phyloP scores from a whole-genome alignment of 495 filamentous ascomycete species.

The Articulospora tetracladia region DNA sequence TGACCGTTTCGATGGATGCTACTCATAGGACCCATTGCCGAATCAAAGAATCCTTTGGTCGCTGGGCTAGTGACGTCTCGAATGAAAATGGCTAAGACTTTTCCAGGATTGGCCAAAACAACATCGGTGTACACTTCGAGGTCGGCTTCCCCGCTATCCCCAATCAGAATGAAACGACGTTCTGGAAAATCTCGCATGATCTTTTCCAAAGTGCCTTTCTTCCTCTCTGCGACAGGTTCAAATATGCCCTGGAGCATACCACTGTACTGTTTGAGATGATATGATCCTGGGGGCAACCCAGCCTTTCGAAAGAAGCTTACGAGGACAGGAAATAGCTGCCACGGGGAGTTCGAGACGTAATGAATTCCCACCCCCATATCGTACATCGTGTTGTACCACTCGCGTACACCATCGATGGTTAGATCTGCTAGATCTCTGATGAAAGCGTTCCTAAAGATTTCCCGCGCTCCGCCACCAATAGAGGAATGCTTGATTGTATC shows the following conservation, averaged over 20 bases:
- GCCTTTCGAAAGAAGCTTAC: slow-evolving; percentile 76
- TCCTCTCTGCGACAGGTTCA: slow-evolving; percentile 92
- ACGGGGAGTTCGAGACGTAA: slow-evolving; percentile 92
- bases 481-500: slow-evolving; percentile 97
- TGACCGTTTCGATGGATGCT: slow-evolving; percentile 21
- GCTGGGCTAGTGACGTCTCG: slow-evolving; percentile 84
- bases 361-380: slow-evolving; percentile 80
- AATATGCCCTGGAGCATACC: slow-evolving; percentile 98
- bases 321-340: slow-evolving; percentile 87
- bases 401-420: slow-evolving; percentile 77
- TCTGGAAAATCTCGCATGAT: slow-evolving; percentile 88
- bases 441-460: slow-evolving; percentile 95
- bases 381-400: slow-evolving; percentile 80
- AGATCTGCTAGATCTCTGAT: slow-evolving; percentile 78
- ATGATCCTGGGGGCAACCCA: slow-evolving; percentile 78
- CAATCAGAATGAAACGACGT: slow-evolving; percentile 84
- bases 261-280: slow-evolving; percentile 92
- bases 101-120: slow-evolving; percentile 74
- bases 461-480: slow-evolving; percentile 77
- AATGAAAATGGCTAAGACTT: slow-evolving; percentile 82
- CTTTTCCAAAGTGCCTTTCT: slow-evolving; percentile 79
- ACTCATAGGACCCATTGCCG: slow-evolving; percentile 46
- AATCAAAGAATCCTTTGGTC: slow-evolving; percentile 70
- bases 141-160: slow-evolving; percentile 95
- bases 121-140: slow-evolving; percentile 96